Conservation (phyloP, 352 stramenopile species). For the Globisporangium lucens region DNA sequence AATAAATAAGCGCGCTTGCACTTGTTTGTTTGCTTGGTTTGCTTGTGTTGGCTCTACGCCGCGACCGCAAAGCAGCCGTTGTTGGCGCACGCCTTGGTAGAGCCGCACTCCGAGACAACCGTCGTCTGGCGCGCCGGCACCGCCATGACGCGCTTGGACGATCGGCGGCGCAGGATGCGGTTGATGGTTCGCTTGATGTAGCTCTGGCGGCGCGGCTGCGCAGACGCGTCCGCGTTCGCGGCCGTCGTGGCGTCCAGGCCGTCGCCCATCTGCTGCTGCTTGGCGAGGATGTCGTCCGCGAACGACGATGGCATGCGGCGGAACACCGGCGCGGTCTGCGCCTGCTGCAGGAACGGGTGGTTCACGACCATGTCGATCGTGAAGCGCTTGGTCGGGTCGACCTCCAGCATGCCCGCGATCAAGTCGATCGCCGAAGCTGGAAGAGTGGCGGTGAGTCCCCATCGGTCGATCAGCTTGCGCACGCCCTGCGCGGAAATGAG, state of each 20-base stretch:
- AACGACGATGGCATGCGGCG: constrained; percentile 32
- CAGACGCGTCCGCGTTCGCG: not conserved
- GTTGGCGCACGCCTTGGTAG: not conserved
- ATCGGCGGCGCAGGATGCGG: constrained; percentile 37
- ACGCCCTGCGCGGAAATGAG: constrained; percentile 59
- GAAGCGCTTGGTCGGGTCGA: constrained; percentile 49
- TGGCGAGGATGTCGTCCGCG: constrained; percentile 15
- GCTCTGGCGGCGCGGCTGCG: constrained; percentile 9
- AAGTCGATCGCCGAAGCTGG: constrained; percentile 56
- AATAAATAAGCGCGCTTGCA: constrained; percentile 12
- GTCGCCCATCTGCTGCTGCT: constrained; percentile 19
- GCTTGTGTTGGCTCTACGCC: constrained; percentile 2
- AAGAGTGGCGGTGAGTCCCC: constrained; percentile 59
- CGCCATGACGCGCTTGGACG: constrained; percentile 49
- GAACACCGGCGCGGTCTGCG: constrained; percentile 7
- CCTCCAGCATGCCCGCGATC: constrained; percentile 56
- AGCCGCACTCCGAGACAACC: constrained; percentile 13
- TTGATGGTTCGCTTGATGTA: constrained; percentile 42
- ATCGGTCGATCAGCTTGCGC: constrained; percentile 59
- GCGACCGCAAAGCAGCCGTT: constrained; percentile 5
- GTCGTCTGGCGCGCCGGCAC: constrained; percentile 20
- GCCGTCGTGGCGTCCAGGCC: not conserved
- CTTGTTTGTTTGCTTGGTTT: not conserved
- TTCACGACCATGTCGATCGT: constrained; percentile 58
- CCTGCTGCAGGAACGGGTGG: constrained; percentile 57